Conservation (phyloP, 192 early-diverging fungal species). For the Rhizophlyctis rosea region DNA sequence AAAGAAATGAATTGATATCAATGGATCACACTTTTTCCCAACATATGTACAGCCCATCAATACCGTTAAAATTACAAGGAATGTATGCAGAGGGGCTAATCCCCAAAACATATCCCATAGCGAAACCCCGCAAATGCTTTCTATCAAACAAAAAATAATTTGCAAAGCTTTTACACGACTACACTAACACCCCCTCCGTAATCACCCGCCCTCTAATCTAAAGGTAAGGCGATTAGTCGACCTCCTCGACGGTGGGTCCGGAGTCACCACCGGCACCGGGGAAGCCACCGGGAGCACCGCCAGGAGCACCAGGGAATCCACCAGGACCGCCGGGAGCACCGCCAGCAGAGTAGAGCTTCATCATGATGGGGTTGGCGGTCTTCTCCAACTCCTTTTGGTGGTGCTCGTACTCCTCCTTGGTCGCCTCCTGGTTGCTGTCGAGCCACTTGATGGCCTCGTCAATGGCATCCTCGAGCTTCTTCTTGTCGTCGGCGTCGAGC, state of each 20-base stretch:
- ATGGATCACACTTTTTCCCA: too few relatives aligned
- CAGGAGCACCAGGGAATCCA: constrained; percentile 42
- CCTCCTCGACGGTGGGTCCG: constrained; percentile 47
- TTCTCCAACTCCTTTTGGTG: constrained; percentile 88
- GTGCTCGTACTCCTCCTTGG: constrained; percentile 87
- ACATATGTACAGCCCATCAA: too few relatives aligned
- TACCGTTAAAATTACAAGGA: too few relatives aligned
- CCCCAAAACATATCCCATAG: too few relatives aligned
- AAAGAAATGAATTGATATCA: too few relatives aligned
- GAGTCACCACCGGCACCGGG: constrained; percentile 46
- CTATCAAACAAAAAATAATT: too few relatives aligned
- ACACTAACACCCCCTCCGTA: too few relatives aligned
- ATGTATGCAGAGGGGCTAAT: too few relatives aligned
- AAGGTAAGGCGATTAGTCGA: constrained; percentile 56
- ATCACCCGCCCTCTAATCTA: too few relatives aligned
- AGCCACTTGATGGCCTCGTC: constrained; percentile 88
- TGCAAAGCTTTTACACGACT: too few relatives aligned
- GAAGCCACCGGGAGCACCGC: constrained; percentile 62
- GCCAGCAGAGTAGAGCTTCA: constrained; percentile 72
- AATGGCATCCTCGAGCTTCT: constrained; percentile 65
- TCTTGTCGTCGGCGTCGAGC: constrained; percentile 77
- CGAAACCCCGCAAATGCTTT: too few relatives aligned
- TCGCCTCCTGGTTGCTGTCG: constrained; percentile 79
- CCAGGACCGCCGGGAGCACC: constrained; percentile 54
- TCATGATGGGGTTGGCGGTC: constrained; percentile 89